Percentiles rank a stretch among this genome's conserved stretches.
Evolutionary conservation across 2,329 filamentous ascomycete species (phyloP).

Genomic region (Xylariales sp.): DNA sequence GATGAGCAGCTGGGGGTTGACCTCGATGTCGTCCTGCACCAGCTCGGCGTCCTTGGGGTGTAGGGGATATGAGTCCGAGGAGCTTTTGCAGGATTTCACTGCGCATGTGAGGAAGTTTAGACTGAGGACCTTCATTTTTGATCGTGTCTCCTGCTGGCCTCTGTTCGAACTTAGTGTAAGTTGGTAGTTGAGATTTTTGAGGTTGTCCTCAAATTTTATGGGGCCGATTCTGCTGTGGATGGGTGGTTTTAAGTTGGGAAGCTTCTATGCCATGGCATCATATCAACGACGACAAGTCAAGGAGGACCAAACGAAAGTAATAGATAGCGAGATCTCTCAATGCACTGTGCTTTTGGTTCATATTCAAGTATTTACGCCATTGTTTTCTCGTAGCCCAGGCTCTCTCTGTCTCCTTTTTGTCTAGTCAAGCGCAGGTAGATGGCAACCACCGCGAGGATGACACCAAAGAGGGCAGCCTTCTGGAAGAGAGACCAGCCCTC

Average conservation of each 20-base stretch:
- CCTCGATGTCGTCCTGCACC: slow-evolving; percentile 74
- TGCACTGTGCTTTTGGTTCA: too few species aligned
- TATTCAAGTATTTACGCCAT: slow-evolving; percentile 29
- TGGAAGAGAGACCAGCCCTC: slow-evolving; percentile 40
- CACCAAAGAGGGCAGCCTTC: slow-evolving; percentile 46
- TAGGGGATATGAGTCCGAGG: slow-evolving; percentile 75
- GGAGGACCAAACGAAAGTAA: too few species aligned
- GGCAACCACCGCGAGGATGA: slow-evolving; percentile 42
- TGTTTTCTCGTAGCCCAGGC: slow-evolving; percentile 39
- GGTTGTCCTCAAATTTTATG: slow-evolving; percentile 10
- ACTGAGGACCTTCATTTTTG: slow-evolving; percentile 84
- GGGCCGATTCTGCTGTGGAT: slow-evolving; percentile 1
- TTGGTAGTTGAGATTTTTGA: slow-evolving; percentile 1
- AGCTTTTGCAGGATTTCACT: slow-evolving; percentile 87
- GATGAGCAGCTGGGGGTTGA: slow-evolving; percentile 74
- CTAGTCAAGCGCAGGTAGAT: slow-evolving; percentile 39
- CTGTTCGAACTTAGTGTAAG: neutral
- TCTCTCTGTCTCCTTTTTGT: slow-evolving; percentile 26
- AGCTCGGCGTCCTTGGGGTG: slow-evolving; percentile 92
- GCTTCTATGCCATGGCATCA: too few species aligned
- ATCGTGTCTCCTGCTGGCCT: neutral
- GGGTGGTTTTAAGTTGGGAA: too few species aligned
- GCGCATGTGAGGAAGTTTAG: slow-evolving; percentile 97
- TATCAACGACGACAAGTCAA: too few species aligned
- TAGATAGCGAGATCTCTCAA: too few species aligned